Conservation (phyloP, 108 stramenopile species). For the Schizochytrium sp. region DNA sequence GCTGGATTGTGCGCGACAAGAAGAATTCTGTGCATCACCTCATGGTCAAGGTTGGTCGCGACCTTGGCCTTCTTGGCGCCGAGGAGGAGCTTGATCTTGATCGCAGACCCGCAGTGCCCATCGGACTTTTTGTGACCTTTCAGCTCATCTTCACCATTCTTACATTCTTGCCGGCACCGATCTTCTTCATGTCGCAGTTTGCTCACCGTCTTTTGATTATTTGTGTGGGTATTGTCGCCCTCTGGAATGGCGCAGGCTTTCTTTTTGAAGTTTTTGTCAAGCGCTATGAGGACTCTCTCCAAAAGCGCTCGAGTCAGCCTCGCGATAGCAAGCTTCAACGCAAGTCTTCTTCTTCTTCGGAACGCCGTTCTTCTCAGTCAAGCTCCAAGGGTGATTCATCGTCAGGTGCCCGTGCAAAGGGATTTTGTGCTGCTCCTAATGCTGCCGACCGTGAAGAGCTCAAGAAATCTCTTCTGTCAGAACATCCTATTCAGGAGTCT, state of each 20-base stretch:
- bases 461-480: background rate
- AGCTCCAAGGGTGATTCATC: background rate
- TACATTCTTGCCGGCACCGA: constrained; percentile 3
- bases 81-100: constrained; percentile 53
- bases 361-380: background rate
- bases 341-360: background rate
- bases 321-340: background rate
- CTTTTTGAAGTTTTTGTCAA: constrained; percentile 53
- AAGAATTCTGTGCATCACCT: constrained; percentile 51
- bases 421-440: constrained; percentile 25
- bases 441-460: constrained; percentile 27
- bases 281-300: constrained; percentile 57
- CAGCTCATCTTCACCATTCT: constrained; percentile 45
- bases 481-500: background rate
- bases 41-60: constrained; percentile 21
- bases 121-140: constrained; percentile 25
- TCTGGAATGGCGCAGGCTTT: constrained; percentile 29
- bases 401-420: background rate
- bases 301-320: background rate
- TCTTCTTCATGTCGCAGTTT: constrained; percentile 26
- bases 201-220: constrained; percentile 7
- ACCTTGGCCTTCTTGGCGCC: background rate
- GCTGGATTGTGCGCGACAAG: constrained; percentile 53
- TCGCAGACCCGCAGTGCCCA: background rate
- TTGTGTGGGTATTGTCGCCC: background rate